Evolutionary conservation across 2,329 filamentous ascomycete genomes (phyloP), one percentile per base, ranked within the genome.

Genomic region (Pezicula rhizophila): DNA sequence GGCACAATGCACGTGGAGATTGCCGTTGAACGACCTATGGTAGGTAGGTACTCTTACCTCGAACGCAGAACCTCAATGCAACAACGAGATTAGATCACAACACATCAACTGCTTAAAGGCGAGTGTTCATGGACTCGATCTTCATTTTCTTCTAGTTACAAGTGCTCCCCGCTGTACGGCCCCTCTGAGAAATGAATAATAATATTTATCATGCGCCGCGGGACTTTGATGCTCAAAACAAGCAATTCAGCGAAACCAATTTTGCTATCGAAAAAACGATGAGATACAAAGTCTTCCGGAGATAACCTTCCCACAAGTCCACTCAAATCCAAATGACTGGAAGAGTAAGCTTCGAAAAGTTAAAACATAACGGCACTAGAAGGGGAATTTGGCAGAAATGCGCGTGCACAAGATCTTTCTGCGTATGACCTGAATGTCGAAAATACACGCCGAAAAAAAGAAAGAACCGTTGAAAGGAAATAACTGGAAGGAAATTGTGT

Each of bases 131-230:
- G 42, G 50, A 41, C 43, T 54, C 54, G 55, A 31, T 55, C 42
- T 45, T 51, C 37, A 54, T 55, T 59, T 47, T 49, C 48, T 52
- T 61, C 57, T 59, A 61, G 52, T 51, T 60, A 60, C 57, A 60
- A 53, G 51, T 55, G 28, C 3, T 12, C 38, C 54, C 49, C 43
- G 46, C 53, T 50, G 51, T 51, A 42, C 47, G 35, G 46, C 48
- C 44, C 46, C 43, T 53, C 42, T 46, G 31, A 33, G 23, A 49
- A 43, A 51, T 28, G 34, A 57, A 56, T 56, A 60, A 56, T 55
- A 54, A 57, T 57, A 55, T 52, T 47, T 51, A 46, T 52, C 42
- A 56, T 46, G 28, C 31, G 33, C 34, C 34, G 28, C 18, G 31
- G 23, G 18, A 28, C 25, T 23, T 25, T n/a, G 31, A 17, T 37